Base-by-base conservation (phyloP, 1,284 basidiomycete genomes). In the Taiwanofungus camphoratus region DNA sequence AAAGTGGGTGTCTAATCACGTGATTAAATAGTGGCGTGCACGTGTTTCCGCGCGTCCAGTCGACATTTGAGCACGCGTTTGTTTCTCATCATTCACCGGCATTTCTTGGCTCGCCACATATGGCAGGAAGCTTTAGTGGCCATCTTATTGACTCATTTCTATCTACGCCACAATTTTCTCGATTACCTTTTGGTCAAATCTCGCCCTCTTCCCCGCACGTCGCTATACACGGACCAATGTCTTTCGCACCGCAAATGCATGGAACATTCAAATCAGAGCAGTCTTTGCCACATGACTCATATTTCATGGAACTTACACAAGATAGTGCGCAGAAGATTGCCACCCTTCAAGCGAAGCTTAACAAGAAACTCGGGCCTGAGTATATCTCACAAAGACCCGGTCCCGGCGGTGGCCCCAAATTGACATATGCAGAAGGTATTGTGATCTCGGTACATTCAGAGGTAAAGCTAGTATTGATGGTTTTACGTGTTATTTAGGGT, bases 281-380 rank as follows among this genome's bases (percentile, higher is more conserved):
- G 5, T 46, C 55, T 20, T 39, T 48, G 16, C 46, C 42, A 29
- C 49, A 51, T 13, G 47, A 51, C 11, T 60, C 69, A 2, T 64
- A 63, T 13, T 68, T 68, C 24, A 58, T 61, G 49, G 65, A 71
- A 15, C 61, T 80, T 26, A 71, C 76, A 1, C 73, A 80, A 46
- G 75, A 73, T 20, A 76, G 80, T 0, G 73, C 79, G 3, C 67
- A 72, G 50, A 80, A 79, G 56, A 76, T 92, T 27, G 84, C 85
- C 2, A 66, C 74, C 0, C 67, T 97, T 11, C 91, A 96, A 59
- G 79, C 77, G 15, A 89, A 92, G 59, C 72, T 99, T 21, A 76
- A 88, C 57, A 84, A 84, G 66, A 88, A 87, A 54, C 80, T 99
- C 3, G 95, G 95, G 0, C 95, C 95, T 2, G 95, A 98, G 66